A percentile compares a stretch with the other conserved stretches of the same genome.
These are phyloP conservation scores for Tieghemostelium lacteum DNA, from an alignment of 78 protist genomes.

Conservation along the genomic window DNA sequence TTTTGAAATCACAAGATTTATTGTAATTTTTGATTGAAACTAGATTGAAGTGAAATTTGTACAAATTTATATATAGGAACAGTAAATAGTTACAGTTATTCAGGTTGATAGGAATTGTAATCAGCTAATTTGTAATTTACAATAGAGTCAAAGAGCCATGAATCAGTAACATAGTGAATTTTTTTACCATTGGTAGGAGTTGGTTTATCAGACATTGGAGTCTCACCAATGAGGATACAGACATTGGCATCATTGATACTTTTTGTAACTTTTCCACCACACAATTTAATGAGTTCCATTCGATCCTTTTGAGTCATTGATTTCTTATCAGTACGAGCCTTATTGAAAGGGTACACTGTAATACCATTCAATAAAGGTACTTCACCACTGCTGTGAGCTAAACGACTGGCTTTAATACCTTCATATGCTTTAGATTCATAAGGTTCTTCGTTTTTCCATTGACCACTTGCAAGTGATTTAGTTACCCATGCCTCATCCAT, in stretches of 20 bases:
- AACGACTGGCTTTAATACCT: not conserved
- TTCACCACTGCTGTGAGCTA: constrained; percentile 16
- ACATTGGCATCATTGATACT: not conserved
- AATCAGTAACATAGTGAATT: constrained; percentile 16
- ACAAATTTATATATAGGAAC: too few species aligned
- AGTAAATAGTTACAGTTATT: too few species aligned
- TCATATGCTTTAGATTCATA: not conserved
- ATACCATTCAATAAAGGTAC: not conserved
- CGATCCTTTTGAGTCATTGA: not conserved
- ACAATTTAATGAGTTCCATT: not conserved
- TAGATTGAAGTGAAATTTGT: too few species aligned
- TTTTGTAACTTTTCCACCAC: constrained; percentile 25
- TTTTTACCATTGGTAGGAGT: not conserved
- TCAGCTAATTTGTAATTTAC: constrained; percentile 6
- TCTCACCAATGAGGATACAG: not conserved
- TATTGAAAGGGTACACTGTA: not conserved
- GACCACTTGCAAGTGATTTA: not conserved
- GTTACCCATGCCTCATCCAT: not conserved
- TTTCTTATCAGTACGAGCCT: not conserved
- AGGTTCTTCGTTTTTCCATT: not conserved
- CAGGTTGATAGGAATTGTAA: too few species aligned
- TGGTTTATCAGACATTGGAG: not conserved
- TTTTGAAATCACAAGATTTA: too few species aligned
- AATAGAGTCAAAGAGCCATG: constrained; percentile 24
- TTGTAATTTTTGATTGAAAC: too few species aligned